These are phyloP conservation scores for Podila epigama DNA, from an alignment of 192 early-diverging fungal genomes.

Conservation along the genomic window DNA sequence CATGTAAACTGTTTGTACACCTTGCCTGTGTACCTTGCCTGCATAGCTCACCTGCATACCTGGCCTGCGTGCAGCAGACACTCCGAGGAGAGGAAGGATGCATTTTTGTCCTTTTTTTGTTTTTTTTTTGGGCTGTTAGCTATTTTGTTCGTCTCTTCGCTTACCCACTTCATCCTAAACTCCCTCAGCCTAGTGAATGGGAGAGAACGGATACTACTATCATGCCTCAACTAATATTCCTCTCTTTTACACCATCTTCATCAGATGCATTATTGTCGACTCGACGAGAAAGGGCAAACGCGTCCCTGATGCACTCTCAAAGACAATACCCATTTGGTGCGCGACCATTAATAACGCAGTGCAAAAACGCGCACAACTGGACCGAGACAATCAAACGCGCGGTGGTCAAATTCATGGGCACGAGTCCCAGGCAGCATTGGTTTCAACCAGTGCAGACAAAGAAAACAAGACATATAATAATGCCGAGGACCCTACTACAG, in stretches of 20 bases:
- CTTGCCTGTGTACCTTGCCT: background rate
- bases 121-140: too few species aligned
- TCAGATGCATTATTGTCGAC: conserved; percentile 85
- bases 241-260: background rate
- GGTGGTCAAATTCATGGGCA: background rate
- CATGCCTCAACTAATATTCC: background rate
- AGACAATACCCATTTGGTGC: conserved; percentile 94
- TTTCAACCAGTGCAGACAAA: background rate
- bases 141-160: too few species aligned
- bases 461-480: background rate
- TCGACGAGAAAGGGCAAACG: conserved; percentile 86
- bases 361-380: conserved; percentile 11
- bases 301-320: conserved; percentile 84
- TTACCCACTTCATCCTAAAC: too few species aligned
- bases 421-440: background rate
- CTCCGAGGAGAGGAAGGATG: too few species aligned
- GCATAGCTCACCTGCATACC: too few species aligned
- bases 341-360: conserved; percentile 72
- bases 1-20: too few species aligned
- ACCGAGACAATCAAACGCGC: background rate
- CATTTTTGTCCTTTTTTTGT: too few species aligned
- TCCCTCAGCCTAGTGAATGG: too few species aligned
- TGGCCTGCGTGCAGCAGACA: too few species aligned
- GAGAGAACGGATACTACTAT: too few species aligned
- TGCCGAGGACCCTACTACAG: background rate